Base-by-base conservation (phyloP, 2,329 filamentous ascomycete species). In the Neonectria coccinea region DNA sequence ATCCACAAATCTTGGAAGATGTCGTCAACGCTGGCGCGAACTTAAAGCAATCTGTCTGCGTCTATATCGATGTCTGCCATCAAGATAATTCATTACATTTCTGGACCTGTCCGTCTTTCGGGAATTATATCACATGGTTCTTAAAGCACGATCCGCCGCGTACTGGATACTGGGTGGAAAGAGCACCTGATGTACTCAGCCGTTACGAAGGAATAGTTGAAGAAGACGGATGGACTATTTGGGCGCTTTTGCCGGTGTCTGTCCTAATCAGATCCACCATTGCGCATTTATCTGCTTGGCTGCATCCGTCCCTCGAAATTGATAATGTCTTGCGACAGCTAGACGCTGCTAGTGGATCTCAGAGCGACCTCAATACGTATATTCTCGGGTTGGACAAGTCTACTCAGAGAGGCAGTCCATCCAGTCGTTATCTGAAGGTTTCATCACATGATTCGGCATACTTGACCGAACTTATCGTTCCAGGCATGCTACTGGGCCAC, bases 41-140 rank as follows among this genome's bases (percentile, higher is more conserved):
- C 4, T 39, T n/a, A 0, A 6, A 39, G 2, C 14, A 39, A 39
- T 8, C 36, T 2, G 36, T 39, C 14, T 39, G 36, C 6, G 5
- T 39, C 36, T 9, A n/a, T 39, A n/a, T 39, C 7, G 36, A 39
- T n/a, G 14, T 39, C 6, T 39, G 6, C 6, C 14, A 16, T 7
- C 14, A 8, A 7, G 36, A n/a, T 39, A 1, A 39, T 16, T 39
- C 16, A 1, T n/a, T 39, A n/a, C 36, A 39, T 39, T 39, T 39
- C 36, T 8, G 6, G 1, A 5, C 2, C 4, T 36, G 1, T 14
- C 12, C 12, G 4, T 5, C 3, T 1, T 36, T 36, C 11, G 1
- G 1, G 3, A 5, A 16, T 25, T 25, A 14, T 12, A 16, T 2
- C 5, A 5, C 33, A 36, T 5, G 5, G 5, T 39, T 16, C 5